A percentile compares a stretch with the other conserved stretches of the same genome.
phyloP scores from a whole-genome alignment of 805 yeast species.

The Candida xyloterini region DNA sequence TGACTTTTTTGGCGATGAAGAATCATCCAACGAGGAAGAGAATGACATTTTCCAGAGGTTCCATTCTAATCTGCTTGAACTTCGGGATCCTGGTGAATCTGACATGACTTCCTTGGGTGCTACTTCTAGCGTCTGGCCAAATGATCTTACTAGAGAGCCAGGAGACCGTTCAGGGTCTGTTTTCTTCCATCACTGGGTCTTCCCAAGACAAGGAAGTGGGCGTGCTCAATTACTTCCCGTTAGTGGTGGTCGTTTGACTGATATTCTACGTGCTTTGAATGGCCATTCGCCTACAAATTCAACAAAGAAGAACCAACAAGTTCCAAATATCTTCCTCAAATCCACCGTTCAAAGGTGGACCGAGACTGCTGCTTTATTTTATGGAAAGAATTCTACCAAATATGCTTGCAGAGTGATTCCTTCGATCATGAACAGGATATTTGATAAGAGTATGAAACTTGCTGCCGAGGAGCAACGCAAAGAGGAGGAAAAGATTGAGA shows the following conservation, averaged over 20 bases:
- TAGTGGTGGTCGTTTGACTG: conserved; percentile 18
- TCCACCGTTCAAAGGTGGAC: conserved; percentile 66
- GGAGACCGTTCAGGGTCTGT: conserved; percentile 11
- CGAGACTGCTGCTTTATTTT: conserved; percentile 51
- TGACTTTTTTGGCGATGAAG: conserved; percentile 14
- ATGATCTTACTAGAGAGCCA: conserved; percentile 8
- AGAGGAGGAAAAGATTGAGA: conserved; percentile 27
- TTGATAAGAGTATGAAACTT: conserved; percentile 43
- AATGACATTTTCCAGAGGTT: conserved; percentile 13
- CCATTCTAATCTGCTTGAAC: conserved; percentile 6
- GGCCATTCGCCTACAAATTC: conserved; percentile 12
- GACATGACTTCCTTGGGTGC: conserved; percentile 11
- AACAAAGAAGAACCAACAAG: conserved; percentile 18
- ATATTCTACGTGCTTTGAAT: conserved; percentile 20
- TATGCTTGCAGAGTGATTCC: conserved; percentile 38
- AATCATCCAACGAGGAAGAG: conserved; percentile 15
- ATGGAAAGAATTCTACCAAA: conserved; percentile 38
- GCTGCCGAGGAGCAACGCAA: conserved; percentile 31
- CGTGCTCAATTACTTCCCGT: conserved; percentile 14
- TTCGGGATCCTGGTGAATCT: conserved; percentile 9
- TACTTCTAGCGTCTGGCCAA: conserved; percentile 10
- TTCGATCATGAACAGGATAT: conserved; percentile 45
- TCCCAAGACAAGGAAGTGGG: conserved; percentile 17
- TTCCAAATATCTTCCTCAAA: conserved; percentile 22
- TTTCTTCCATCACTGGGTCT: conserved; percentile 11